Conservation (phyloP, 495 filamentous ascomycete genomes). For the Aspergillus campestris region DNA sequence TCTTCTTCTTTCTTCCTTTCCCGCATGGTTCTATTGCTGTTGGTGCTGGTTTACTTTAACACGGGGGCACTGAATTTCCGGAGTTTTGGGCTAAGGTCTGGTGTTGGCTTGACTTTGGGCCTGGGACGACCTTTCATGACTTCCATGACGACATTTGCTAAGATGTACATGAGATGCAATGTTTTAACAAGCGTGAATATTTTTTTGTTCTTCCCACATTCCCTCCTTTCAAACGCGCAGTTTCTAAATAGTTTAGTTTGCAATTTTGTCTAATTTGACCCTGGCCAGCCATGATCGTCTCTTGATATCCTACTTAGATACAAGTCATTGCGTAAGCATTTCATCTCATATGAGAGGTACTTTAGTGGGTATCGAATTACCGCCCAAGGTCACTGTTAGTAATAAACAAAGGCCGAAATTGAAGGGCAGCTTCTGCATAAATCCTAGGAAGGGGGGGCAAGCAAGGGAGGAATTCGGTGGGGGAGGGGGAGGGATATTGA, state of each 20-base stretch:
- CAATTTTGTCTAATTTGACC: no score
- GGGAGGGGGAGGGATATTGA: no score
- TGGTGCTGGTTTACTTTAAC: constrained; percentile 11
- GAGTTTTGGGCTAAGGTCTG: constrained; percentile 24
- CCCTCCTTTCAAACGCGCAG: not conserved
- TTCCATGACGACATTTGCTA: constrained; percentile 35
- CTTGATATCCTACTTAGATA: no score
- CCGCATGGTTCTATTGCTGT: constrained; percentile 7
- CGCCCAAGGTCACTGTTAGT: no score
- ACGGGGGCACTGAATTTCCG: constrained; percentile 18
- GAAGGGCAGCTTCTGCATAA: no score
- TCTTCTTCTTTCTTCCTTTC: constrained; percentile 4
- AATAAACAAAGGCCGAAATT: no score
- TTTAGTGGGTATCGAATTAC: no score
- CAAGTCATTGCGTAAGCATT: no score
- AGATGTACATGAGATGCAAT: constrained; percentile 40
- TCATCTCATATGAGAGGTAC: no score
- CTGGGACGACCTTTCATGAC: constrained; percentile 34
- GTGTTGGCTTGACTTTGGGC: constrained; percentile 23
- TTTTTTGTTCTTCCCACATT: constrained; percentile 6
- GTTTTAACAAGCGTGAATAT: constrained; percentile 27
- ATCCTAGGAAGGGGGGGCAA: no score
- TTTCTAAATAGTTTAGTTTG: not conserved
- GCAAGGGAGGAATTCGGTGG: no score
- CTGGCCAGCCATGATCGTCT: no score